Conservation (phyloP, 129 eudicot species). For the Pseudognaphalium luteoalbum region DNA sequence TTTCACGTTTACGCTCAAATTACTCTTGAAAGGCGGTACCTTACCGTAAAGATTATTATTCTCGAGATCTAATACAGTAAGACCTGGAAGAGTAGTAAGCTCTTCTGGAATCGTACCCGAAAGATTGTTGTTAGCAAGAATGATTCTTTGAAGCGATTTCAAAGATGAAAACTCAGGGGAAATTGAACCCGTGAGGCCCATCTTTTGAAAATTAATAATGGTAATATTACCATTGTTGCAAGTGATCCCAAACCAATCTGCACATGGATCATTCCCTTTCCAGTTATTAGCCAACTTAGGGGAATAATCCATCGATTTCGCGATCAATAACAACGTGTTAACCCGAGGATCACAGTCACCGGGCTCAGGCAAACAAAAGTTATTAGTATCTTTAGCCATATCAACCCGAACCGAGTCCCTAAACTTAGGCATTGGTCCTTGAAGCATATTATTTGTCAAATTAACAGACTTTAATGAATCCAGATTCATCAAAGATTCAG, state of each 20-base stretch:
- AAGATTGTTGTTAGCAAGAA: constrained; percentile 77
- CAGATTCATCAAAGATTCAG: constrained; percentile 56
- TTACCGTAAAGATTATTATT: constrained; percentile 77
- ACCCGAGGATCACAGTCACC: constrained; percentile 88
- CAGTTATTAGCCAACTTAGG: constrained; percentile 57
- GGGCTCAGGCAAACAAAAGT: constrained; percentile 77
- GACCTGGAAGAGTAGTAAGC: constrained; percentile 74
- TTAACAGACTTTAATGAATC: constrained; percentile 67
- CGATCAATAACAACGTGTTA: constrained; percentile 51
- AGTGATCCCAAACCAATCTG: constrained; percentile 82
- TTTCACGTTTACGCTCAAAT: constrained; percentile 46
- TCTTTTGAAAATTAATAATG: constrained; percentile 64
- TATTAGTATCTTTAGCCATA: constrained; percentile 52
- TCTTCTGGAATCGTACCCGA: constrained; percentile 76
- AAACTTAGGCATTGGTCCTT: constrained; percentile 88
- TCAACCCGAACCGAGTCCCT: constrained; percentile 56
- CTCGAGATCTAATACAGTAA: constrained; percentile 61
- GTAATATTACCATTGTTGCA: constrained; percentile 71
- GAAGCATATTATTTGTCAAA: constrained; percentile 84
- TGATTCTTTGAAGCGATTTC: constrained; percentile 75
- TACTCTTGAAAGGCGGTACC: constrained; percentile 63
- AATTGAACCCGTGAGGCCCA: constrained; percentile 71
- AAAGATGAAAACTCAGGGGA: constrained; percentile 65
- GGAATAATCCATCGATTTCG: constrained; percentile 73
- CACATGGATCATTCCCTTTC: constrained; percentile 93